Evolutionary conservation across 2,329 filamentous ascomycete species (phyloP).

Genomic region (Magnaporthiopsis rhizophila): DNA sequence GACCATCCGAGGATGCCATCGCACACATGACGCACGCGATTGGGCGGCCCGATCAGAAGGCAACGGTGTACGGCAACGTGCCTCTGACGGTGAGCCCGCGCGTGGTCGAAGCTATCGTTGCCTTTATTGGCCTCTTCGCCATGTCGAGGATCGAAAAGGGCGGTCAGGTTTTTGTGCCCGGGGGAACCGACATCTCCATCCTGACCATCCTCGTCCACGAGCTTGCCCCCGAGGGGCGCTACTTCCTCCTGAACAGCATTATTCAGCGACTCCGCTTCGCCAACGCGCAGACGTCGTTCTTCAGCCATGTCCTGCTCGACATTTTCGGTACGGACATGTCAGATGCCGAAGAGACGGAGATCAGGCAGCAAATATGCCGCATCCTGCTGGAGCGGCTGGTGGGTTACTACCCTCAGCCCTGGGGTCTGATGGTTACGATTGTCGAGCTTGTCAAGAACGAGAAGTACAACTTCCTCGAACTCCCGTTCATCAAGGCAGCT

Average conservation of each 20-base stretch:
- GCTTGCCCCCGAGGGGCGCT: slow-evolving; percentile 68
- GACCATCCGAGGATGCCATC: slow-evolving; percentile 63
- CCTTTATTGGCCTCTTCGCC: slow-evolving; percentile 71
- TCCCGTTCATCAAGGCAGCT: slow-evolving; percentile 83
- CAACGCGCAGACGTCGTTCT: slow-evolving; percentile 86
- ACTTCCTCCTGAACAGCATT: slow-evolving; percentile 77
- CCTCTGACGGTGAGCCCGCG: slow-evolving; percentile 60
- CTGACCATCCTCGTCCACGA: slow-evolving; percentile 71
- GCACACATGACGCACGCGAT: slow-evolving; percentile 70
- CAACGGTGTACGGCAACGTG: slow-evolving; percentile 58
- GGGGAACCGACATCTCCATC: slow-evolving; percentile 60
- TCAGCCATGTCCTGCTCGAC: slow-evolving; percentile 75
- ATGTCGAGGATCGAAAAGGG: slow-evolving; percentile 50
- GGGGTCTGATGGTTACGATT: slow-evolving; percentile 84
- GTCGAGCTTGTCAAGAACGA: slow-evolving; percentile 88
- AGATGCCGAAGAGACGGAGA: slow-evolving; percentile 68
- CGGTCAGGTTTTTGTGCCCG: slow-evolving; percentile 54
- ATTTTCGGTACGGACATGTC: slow-evolving; percentile 70
- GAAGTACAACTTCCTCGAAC: slow-evolving; percentile 83
- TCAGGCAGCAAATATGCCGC: slow-evolving; percentile 85
- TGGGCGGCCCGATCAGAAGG: slow-evolving; percentile 44
- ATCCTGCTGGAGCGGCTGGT: slow-evolving; percentile 82
- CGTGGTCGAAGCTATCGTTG: slow-evolving; percentile 73
- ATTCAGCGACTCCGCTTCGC: slow-evolving; percentile 88
- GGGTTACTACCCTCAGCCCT: slow-evolving; percentile 87